Percentiles rank a stretch among this genome's conserved stretches.
phyloP scores from a whole-genome alignment of 352 stramenopile species.

The Phytophthora foliorum region DNA sequence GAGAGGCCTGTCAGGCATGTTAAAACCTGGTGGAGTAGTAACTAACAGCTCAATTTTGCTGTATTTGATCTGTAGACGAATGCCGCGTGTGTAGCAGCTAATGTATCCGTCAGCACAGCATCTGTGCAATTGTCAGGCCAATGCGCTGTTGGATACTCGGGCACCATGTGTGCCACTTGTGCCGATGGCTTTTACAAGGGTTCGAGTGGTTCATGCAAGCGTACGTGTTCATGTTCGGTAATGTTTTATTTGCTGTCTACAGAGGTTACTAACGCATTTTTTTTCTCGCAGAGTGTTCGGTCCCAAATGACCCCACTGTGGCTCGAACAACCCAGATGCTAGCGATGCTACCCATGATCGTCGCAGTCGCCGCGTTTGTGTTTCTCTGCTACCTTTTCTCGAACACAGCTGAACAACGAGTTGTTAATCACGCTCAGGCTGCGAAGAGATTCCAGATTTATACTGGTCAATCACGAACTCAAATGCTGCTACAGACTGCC shows the following conservation, averaged over 20 bases:
- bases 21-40: not conserved
- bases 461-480: constrained; percentile 17
- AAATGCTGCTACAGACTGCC: constrained; percentile 35
- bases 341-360: constrained; percentile 51
- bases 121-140: constrained; percentile 33
- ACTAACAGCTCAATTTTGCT: not conserved
- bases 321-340: constrained; percentile 48
- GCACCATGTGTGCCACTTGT: constrained; percentile 64
- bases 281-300: constrained; percentile 41
- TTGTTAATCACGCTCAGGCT: constrained; percentile 61
- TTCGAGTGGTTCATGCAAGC: constrained; percentile 65
- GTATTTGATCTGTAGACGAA: constrained; percentile 29
- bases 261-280: not conserved
- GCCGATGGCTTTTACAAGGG: constrained; percentile 61
- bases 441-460: constrained; percentile 71
- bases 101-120: constrained; percentile 22
- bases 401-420: constrained; percentile 53
- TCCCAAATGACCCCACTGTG: constrained; percentile 50
- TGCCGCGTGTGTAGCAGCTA: constrained; percentile 34
- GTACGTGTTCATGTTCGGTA: constrained; percentile 32
- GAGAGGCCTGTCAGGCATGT: not conserved
- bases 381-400: constrained; percentile 61
- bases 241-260: not conserved
- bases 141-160: constrained; percentile 58
- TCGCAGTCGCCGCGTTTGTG: constrained; percentile 41